Conservation (phyloP, 1,284 basidiomycete species). For the Ceratobasidium papillatum region DNA sequence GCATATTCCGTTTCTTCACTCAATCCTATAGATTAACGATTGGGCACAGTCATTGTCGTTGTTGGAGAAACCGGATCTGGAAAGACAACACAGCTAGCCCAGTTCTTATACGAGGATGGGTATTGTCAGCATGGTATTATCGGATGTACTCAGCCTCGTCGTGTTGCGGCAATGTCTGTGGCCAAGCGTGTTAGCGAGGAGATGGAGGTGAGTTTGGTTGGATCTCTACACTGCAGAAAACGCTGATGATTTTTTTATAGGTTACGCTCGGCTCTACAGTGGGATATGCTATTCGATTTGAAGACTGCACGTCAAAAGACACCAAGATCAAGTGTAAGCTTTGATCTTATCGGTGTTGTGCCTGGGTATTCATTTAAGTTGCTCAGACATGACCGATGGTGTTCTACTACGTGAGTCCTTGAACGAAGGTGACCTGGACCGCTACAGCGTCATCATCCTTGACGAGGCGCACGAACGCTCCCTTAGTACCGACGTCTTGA, state of each 20-base stretch:
- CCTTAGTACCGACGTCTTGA: slow-evolving; percentile 94
- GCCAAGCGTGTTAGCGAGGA: slow-evolving; percentile 99
- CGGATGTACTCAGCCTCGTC: slow-evolving; percentile 95
- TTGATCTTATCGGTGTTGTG: slow-evolving; percentile 14
- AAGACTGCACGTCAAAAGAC: slow-evolving; percentile 91
- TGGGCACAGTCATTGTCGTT: slow-evolving; percentile 78
- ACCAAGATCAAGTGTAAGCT: slow-evolving; percentile 93
- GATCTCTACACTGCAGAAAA: background rate
- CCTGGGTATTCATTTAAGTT: slow-evolving; percentile 6
- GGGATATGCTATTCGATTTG: slow-evolving; percentile 97
- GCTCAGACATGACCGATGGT: slow-evolving; percentile 96
- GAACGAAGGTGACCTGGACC: slow-evolving; percentile 94
- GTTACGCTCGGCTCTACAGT: slow-evolving; percentile 89
- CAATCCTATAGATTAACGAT: background rate
- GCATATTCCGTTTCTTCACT: slow-evolving; percentile 40
- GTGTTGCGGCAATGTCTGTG: slow-evolving; percentile 98
- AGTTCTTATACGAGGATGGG: slow-evolving; percentile 95
- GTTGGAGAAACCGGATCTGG: slow-evolving; percentile 97
- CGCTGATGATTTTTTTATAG: slow-evolving; percentile 51
- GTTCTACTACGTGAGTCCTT: slow-evolving; percentile 93
- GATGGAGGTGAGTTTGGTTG: slow-evolving; percentile 58
- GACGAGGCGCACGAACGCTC: slow-evolving; percentile 98
- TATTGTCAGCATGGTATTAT: slow-evolving; percentile 89
- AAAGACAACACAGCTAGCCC: slow-evolving; percentile 92
- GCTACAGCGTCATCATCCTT: slow-evolving; percentile 94